Conservation (phyloP, 495 filamentous ascomycete species). For the Aspergillus olivimuriae region DNA sequence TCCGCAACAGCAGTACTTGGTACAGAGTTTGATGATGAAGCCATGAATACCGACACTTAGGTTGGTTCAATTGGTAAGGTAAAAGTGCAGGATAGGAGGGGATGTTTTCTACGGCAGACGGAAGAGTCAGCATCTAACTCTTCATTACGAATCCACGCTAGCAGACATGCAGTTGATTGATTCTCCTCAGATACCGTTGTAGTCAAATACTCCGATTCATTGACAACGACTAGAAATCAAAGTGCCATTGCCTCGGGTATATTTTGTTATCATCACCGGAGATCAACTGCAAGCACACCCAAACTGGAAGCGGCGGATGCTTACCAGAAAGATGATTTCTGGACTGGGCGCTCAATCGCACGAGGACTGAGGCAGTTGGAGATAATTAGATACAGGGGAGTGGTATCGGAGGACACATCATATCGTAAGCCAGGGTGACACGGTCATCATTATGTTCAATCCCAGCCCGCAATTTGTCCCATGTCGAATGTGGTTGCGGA, state of each 20-base stretch:
- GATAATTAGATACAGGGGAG: conserved; percentile 10
- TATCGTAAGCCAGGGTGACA: conserved; percentile 2
- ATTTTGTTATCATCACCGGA: conserved; percentile 42
- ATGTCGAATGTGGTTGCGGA: conserved; percentile 4
- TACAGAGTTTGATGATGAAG: conserved; percentile 8
- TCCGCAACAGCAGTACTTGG: conserved; percentile 12
- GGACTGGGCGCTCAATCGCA: conserved; percentile 8
- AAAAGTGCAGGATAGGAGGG: conserved; percentile 4
- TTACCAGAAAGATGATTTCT: conserved; percentile 22
- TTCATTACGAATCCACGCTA: conserved; percentile 12
- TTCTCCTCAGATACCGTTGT: conserved; percentile 98
- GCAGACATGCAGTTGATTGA: conserved; percentile 9
- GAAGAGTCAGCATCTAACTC: conserved; percentile 22
- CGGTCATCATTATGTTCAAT: conserved; percentile 15
- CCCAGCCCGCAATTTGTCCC: conserved; percentile 3
- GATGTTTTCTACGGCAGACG: conserved; percentile 12
- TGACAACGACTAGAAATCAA: conserved; percentile 71
- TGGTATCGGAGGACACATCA: conserved; percentile 7
- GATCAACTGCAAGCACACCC: conserved; percentile 10
- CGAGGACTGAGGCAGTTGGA: conserved; percentile 1
- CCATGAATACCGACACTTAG: conserved; percentile 4
- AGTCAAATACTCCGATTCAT: conserved; percentile 76
- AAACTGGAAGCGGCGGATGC: conserved; percentile 12
- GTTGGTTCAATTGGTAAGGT: neutral
- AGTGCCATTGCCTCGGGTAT: conserved; percentile 47